Evolutionary conservation across 768 basidiomycete genomes (phyloP), one percentile per base, ranked within the genome.

Genomic region (Candolleomyces aberdarensis): DNA sequence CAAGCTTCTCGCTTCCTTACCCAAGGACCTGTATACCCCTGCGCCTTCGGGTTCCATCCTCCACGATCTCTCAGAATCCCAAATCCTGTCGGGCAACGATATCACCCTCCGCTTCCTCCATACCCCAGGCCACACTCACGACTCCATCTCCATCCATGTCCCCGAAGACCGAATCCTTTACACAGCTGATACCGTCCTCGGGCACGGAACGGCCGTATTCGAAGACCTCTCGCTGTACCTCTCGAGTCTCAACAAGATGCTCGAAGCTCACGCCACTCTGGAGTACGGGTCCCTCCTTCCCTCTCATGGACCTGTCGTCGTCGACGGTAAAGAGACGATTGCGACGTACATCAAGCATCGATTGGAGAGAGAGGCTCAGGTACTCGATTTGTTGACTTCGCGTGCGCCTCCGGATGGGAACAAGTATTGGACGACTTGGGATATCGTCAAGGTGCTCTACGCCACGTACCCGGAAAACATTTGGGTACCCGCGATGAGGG

Each of bases 161-260:
- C 78, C 83, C 0, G 81, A 82, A 49, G 92, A 96, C 66, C 75
- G 77, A 26, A 87, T 86, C 0, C 80, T 98, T 15, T 95, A 96
- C 76, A 96, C 94, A 0, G 92, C 90, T 0, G 96, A 98, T 74
- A 92, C 88, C 5, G 85, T 98, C 7, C 83, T 98, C 32, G 96
- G 96, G 0, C 86, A 94, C 63, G 94, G 95, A 8, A 93, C 94
- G 0, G 82, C 95, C 3, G 86, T 96, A 5, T 97, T 98, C 70
- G 89, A 91, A 65, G 90, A 96, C 66, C 84, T 98, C 14, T 76
- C 80, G 0, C 67, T 81, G 5, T 97, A 95, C 67, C 72, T 96
- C 20, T 62, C 75, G 5, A 88, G 86, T 61, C 80, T 96, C 48
- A 78, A 77, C 47, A 80, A 72, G 64, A 81, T 93, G 74, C 75